phyloP scores from a whole-genome alignment of 2,329 filamentous ascomycete genomes.

The Grosmannia serpens region DNA sequence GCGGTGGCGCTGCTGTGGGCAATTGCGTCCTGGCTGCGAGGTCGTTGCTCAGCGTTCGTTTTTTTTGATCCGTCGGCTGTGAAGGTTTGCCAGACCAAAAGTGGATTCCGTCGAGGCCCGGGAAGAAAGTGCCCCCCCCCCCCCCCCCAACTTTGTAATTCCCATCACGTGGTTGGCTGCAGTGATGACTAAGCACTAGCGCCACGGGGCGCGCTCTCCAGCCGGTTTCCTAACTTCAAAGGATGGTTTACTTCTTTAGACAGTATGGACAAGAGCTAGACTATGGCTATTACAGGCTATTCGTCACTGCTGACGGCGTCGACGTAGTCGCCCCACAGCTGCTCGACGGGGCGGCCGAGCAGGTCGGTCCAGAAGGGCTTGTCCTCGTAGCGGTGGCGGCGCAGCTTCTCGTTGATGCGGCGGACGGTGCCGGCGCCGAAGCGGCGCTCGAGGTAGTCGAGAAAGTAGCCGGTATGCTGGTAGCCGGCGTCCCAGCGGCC shows the following conservation, averaged over 20 bases:
- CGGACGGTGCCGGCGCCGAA: conserved; percentile 49
- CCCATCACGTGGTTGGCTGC: conserved; percentile 14
- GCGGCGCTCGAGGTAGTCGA: conserved; percentile 68
- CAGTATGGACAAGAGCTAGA: no score
- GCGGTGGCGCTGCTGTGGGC: neutral
- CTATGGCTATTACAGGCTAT: neutral
- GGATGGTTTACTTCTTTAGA: no score
- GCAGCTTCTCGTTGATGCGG: conserved; percentile 56
- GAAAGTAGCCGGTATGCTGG: conserved; percentile 81
- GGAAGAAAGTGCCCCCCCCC: neutral
- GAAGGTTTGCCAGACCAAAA: no score
- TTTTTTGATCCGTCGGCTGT: no score
- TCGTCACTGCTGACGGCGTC: conserved; percentile 15
- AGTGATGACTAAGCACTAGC: conserved; percentile 6
- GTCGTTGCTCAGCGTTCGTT: neutral
- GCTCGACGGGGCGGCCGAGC: conserved; percentile 51
- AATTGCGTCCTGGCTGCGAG: neutral
- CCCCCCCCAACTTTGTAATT: conserved; percentile 10
- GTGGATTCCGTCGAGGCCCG: conserved; percentile 2
- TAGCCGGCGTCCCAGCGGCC: conserved; percentile 82
- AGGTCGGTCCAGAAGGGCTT: conserved; percentile 56
- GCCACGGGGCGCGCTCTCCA: neutral
- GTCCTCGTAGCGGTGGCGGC: conserved; percentile 52
- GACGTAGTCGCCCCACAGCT: conserved; percentile 67
- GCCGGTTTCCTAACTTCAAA: no score